Conservation (phyloP, 129 eudicot species). For the Chrysanthemum makinoi region DNA sequence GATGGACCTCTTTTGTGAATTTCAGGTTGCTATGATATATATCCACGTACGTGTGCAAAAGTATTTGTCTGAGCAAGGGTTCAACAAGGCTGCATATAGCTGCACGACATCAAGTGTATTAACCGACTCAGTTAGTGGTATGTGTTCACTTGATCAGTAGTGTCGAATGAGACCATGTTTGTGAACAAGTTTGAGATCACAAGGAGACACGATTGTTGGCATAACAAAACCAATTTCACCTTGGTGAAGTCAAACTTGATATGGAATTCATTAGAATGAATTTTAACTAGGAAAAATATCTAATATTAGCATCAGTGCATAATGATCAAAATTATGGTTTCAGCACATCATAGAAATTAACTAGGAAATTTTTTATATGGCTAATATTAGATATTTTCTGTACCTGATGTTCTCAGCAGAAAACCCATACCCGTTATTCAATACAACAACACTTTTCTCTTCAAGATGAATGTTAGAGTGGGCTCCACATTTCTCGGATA, state of each 20-base stretch:
- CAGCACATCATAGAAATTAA: neutral
- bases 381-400: neutral
- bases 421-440: conserved; percentile 55
- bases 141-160: conserved; percentile 31
- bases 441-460: conserved; percentile 9
- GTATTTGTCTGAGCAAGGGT: too few relatives aligned
- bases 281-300: conserved; percentile 26
- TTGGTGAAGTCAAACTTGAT: conserved; percentile 83
- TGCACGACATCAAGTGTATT: too few relatives aligned
- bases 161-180: conserved; percentile 39
- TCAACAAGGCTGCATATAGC: too few relatives aligned
- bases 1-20: too few relatives aligned
- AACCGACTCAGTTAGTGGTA: neutral
- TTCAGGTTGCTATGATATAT: too few relatives aligned
- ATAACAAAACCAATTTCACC: conserved; percentile 66
- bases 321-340: conserved; percentile 12
- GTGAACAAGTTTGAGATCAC: conserved; percentile 50
- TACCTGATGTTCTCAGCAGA: conserved; percentile 51
- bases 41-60: too few relatives aligned
- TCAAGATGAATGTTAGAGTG: too few relatives aligned
- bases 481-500: too few relatives aligned
- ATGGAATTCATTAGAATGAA: conserved; percentile 94
- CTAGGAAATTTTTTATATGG: neutral
- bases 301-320: conserved; percentile 48
- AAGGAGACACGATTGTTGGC: conserved; percentile 52